Percentiles rank a stretch among this genome's conserved stretches.
phyloP scores from a whole-genome alignment of 148 eudicot species.

The Rhododendron kiyosumense region DNA sequence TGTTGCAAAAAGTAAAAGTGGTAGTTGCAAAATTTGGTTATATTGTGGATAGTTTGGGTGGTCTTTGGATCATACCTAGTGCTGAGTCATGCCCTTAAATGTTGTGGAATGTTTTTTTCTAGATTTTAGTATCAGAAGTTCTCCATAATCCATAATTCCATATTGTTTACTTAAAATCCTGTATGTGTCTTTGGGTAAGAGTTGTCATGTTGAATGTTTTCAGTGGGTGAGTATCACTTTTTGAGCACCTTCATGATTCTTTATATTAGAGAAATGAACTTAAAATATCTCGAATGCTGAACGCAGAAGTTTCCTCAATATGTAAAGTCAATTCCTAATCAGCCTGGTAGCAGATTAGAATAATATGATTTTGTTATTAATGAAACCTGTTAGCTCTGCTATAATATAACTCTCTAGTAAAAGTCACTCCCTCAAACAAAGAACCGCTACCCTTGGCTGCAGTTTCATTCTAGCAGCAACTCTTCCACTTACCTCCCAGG shows the following conservation, averaged over 20 bases:
- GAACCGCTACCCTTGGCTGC: background rate
- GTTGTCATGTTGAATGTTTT: background rate
- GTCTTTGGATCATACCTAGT: background rate
- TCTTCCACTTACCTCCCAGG: background rate
- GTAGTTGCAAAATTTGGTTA: background rate
- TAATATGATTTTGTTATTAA: too few relatives aligned
- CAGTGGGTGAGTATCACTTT: background rate
- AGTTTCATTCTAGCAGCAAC: background rate
- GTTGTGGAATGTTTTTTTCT: background rate
- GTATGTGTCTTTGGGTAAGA: background rate
- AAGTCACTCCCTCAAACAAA: background rate
- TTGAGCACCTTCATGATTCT: background rate
- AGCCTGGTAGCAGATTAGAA: background rate
- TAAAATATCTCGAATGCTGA: background rate
- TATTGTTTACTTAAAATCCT: background rate
- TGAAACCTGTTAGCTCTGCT: background rate
- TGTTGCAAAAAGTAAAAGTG: background rate
- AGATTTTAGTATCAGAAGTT: background rate
- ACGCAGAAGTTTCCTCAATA: background rate
- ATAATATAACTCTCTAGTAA: background rate
- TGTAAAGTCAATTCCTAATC: background rate
- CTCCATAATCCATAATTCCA: background rate
- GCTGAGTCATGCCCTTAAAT: background rate
- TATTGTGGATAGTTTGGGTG: background rate
- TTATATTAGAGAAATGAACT: background rate